Evolutionary conservation across 805 yeast species (phyloP), one percentile per base, ranked within the genome.

Genomic region (Yamadazyma akitaensis): DNA sequence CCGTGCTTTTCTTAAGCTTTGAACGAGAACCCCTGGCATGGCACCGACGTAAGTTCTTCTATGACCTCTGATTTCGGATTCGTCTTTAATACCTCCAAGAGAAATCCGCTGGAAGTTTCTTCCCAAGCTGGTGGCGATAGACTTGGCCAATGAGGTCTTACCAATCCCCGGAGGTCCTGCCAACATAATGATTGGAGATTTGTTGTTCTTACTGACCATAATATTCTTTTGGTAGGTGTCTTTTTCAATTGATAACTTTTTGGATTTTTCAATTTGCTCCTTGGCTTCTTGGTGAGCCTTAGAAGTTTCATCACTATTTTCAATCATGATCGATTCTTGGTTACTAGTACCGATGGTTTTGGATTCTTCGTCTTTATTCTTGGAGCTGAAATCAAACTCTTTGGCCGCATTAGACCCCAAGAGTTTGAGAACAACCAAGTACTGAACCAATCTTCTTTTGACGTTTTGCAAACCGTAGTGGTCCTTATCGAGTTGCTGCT

Each of bases 111-210:
- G 92, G 62, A 88, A 85, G 49, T 81, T 79, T 40, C 95, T 75
- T 0, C 86, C 84, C 47, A 89, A 65, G 5, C 92, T 80, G 10
- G 73, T 66, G 0, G 96, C 96, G 40, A 89, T 80, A 0, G 95
- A 85, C 58, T 82, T 81, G 4, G 96, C 96, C 47, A 89, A 70
- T 1, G 94, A 84, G 0, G 97, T 89, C 62, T 89, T 89, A 25
- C 97, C 97, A 12, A 88, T 94, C 32, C 97, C 97, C 0, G 96
- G 97, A 10, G 96, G 96, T 0, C 96, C 97, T 5, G 88, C 88
- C 47, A 89, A 74, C 63, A 89, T 72, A 36, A 89, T 64, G 37
- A 89, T 88, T 6, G 96, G 96, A 0, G 95, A 79, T 57, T 70
- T 74, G 51, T 70, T 70, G 44, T 61, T 59, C 37, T 61, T 65